Base-by-base conservation (phyloP, 2,329 filamentous ascomycete genomes). In the Ceratocystis alfenasii region DNA sequence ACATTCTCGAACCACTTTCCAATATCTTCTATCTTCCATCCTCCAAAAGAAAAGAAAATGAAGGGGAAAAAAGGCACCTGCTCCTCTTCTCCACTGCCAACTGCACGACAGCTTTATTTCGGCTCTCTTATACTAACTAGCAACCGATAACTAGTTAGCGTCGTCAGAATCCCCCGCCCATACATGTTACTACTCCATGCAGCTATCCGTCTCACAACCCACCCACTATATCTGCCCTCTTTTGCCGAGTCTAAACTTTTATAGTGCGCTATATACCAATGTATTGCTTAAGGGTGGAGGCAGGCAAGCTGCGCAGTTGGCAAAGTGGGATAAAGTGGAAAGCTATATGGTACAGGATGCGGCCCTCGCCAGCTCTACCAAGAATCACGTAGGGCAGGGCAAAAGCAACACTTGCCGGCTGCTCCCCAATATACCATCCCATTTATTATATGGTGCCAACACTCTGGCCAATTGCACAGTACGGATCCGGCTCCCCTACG, bases 251-350 rank as follows among this genome's bases (percentile, higher is more conserved):
- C 33, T 59, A 59, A n/a, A 33, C 55, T n/a, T 7, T 41, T 36
- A 59, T 36, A 59, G 28, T 59, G 15, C 55, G 17, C 33, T 33
- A 36, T 59, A 59, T 59, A 33, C 7, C 55, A 59, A 59, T 59
- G 33, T 59, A 59, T 59, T 36, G 17, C 55, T n/a, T 36, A n/a
- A 59, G 55, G 25, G 55, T 36, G 55, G 15, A 33, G n/a, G 28
- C 55, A 7, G 3, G 10, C 10, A 41, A 41, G 25, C 7, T 59
- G 12, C n/a, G 22, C 12, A 59, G 25, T 36, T 59, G 5, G 25
- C 25, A 59, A 36, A 59, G 17, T 59, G 55, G 55, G 55, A 59
- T 6, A 59, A 20, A 20, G 6, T 8, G 28, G 28, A 36, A 33
- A 15, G 22, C 48, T 53, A 59, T 1, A 59, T 7, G 15, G 25